phyloP scores from a whole-genome alignment of 768 basidiomycete genomes.

The Galerina sulciceps region DNA sequence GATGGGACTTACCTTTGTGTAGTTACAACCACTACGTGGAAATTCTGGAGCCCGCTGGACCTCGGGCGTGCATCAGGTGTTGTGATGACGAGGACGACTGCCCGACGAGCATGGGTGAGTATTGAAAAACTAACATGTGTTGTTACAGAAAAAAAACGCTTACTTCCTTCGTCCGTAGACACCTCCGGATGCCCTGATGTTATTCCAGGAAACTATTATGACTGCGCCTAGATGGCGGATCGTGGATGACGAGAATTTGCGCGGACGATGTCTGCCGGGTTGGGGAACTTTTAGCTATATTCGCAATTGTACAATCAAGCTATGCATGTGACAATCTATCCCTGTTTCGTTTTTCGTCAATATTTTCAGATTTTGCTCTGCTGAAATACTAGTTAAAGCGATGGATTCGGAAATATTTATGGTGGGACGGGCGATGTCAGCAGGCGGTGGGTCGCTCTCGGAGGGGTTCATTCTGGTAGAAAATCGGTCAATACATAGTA shows the following conservation, averaged over 20 bases:
- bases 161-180: slow-evolving; percentile 32
- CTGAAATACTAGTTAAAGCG: too few species aligned
- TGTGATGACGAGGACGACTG: slow-evolving; percentile 60
- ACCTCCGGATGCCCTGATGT: slow-evolving; percentile 55
- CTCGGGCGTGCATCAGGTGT: slow-evolving; percentile 60
- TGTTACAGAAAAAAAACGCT: background rate
- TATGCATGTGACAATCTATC: too few species aligned
- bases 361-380: too few species aligned
- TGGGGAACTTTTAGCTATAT: background rate
- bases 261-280: background rate
- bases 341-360: too few species aligned
- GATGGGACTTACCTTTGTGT: background rate
- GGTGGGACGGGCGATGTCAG: too few species aligned
- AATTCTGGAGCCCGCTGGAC: slow-evolving; percentile 54
- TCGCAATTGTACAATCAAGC: too few species aligned
- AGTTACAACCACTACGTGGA: slow-evolving; percentile 65
- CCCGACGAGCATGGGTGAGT: slow-evolving; percentile 50
- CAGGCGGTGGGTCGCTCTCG: too few species aligned
- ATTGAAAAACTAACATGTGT: background rate
- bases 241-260: too few species aligned
- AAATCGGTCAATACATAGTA: too few species aligned
- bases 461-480: too few species aligned
- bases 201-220: slow-evolving; percentile 57
- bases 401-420: too few species aligned
- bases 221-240: slow-evolving; percentile 35